phyloP scores from a whole-genome alignment of 2,329 filamentous ascomycete species.

The Knufia petricola region DNA sequence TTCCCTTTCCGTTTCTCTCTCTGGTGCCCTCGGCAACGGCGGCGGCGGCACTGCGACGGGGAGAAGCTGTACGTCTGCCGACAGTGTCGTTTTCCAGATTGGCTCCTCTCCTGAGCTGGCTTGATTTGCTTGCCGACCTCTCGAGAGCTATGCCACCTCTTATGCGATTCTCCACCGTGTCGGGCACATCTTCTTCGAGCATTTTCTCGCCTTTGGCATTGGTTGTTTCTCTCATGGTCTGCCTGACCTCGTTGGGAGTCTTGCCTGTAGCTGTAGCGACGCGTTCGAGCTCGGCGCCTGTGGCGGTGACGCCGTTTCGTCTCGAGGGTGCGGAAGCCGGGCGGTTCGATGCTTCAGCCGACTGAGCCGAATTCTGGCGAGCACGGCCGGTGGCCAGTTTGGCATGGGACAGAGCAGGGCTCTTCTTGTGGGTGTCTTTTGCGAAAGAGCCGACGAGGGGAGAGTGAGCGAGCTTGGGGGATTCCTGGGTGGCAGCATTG shows the following conservation, averaged over 20 bases:
- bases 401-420: conserved; percentile 51
- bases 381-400: conserved; percentile 61
- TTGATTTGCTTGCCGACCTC: conserved; percentile 30
- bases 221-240: conserved; percentile 42
- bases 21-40: conserved; percentile 9
- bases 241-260: conserved; percentile 41
- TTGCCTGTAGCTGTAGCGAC: conserved; percentile 24
- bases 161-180: conserved; percentile 27
- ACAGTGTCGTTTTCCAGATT: conserved; percentile 11
- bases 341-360: conserved; percentile 29
- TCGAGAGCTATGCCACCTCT: conserved; percentile 16
- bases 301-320: conserved; percentile 45
- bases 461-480: conserved; percentile 64
- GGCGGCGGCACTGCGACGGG: conserved; percentile 23
- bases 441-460: conserved; percentile 59
- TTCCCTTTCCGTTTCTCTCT: conserved; percentile 23
- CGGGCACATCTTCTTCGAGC: conserved; percentile 38
- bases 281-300: conserved; percentile 25
- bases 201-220: conserved; percentile 27
- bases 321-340: conserved; percentile 50
- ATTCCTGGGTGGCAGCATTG: conserved; percentile 43
- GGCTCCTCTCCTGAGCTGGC: conserved; percentile 13
- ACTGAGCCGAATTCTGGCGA: conserved; percentile 63
- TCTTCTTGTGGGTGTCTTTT: conserved; percentile 48
- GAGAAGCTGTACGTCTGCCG: conserved; percentile 21